Base-by-base conservation (phyloP, 2,329 filamentous ascomycete species). In the Emmonsiellopsis sp. region DNA sequence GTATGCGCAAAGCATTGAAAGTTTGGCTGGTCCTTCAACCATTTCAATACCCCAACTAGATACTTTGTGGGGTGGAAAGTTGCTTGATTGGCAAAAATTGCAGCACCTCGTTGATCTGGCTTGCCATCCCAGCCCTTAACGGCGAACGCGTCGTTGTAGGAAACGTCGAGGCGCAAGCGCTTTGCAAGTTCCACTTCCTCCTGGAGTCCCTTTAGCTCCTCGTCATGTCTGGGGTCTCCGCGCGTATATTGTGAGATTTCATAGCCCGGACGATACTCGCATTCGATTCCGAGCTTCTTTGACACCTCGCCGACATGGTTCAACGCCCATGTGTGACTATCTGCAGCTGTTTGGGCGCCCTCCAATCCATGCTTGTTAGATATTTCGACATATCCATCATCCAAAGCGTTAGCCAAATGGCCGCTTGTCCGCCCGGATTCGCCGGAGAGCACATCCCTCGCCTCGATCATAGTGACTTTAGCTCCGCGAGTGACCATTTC, bases 21-120 rank as follows among this genome's bases (percentile, higher is more conserved):
- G 63, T 78, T 76, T 7, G 71, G 68, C 58, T 81, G 77, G 15
- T 74, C 55, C 32, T 71, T 67, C 15, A 82, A 70, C 70, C 76
- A 81, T 7, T 71, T 67, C 3, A 83, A 67, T 1, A 82, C 62
- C 6, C 78, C 79, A 38, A 73, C 66, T 0, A 81, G 64, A 58
- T 82, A 82, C 58, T 75, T 76, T 2, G 79, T 82, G 0, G 79
- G 79, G 53, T 81, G 79, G 61, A 82, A 82, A 0, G 77, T 74
- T 0, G 77, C 79, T 58, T 82, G 78, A 13, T 70, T 64, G 2
- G 61, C 53, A 51, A 73, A 75, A 4, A 82, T 62, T 3, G 73
- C 70, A 2, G 74, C 79, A 52, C 74, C 78, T 35, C 77, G 73
- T 58, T 80, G 78, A 50, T 81, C 76, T 0, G 72, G 62, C 5